Conservation (phyloP, 164 flowering plant species). For the Chimonanthus praecox region DNA sequence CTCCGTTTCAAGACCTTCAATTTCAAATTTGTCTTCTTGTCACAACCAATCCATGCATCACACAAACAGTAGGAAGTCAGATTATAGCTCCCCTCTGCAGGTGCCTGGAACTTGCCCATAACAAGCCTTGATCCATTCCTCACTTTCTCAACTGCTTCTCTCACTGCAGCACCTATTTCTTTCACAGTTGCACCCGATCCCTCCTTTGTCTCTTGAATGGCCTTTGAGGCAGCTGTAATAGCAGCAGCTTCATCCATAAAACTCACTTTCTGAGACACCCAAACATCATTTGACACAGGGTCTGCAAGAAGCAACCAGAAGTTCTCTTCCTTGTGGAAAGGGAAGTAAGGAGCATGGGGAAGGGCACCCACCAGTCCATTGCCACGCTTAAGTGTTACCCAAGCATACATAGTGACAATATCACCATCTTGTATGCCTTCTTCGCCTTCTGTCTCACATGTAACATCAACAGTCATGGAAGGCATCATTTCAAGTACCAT, state of each 20-base stretch:
- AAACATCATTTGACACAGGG: slow-evolving; percentile 58
- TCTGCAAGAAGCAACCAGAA: slow-evolving; percentile 89
- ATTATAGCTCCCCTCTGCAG: slow-evolving; percentile 67
- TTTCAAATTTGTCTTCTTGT: slow-evolving; percentile 54
- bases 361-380: slow-evolving; percentile 77
- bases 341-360: slow-evolving; percentile 80
- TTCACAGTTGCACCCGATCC: slow-evolving; percentile 52
- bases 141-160: slow-evolving; percentile 71
- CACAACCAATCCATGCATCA: slow-evolving; percentile 92
- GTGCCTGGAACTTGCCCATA: slow-evolving; percentile 78
- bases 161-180: slow-evolving; percentile 51
- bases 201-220: slow-evolving; percentile 71
- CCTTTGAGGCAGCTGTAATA: slow-evolving; percentile 63
- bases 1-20: slow-evolving; percentile 70
- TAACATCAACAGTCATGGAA: slow-evolving; percentile 50
- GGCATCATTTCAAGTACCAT: slow-evolving; percentile 85
- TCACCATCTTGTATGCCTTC: slow-evolving; percentile 98
- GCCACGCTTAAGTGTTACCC: slow-evolving; percentile 68
- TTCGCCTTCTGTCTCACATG: slow-evolving; percentile 93
- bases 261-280: slow-evolving; percentile 80
- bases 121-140: slow-evolving; percentile 66
- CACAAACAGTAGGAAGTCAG: slow-evolving; percentile 68
- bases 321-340: slow-evolving; percentile 91
- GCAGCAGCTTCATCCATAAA: slow-evolving; percentile 88
- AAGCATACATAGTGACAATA: slow-evolving; percentile 78